Percentiles rank a stretch among this genome's conserved stretches.
phyloP scores from a whole-genome alignment of 2,329 filamentous ascomycete genomes.

The Fusarium haematococcum region DNA sequence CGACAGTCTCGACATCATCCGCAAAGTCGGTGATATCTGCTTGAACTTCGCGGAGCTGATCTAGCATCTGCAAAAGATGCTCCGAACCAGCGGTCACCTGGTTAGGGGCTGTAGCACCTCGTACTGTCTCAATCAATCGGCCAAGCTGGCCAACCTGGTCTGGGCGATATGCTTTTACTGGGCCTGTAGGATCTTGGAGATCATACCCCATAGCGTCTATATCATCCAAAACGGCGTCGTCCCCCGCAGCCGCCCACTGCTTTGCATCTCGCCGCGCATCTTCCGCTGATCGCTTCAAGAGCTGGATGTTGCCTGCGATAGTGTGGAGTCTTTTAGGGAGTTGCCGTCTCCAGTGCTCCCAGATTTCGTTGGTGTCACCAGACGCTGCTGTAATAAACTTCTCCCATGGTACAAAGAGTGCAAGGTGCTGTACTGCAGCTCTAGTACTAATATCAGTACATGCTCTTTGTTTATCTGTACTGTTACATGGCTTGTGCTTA shows the following conservation, averaged over 20 bases:
- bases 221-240: not conserved
- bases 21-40: not conserved
- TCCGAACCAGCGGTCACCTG: not conserved
- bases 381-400: not conserved
- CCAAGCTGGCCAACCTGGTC: not conserved
- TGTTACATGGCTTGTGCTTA: not conserved
- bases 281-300: conserved; percentile 7
- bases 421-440: not conserved
- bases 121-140: not conserved
- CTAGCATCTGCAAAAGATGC: not conserved
- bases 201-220: not conserved
- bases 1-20: not conserved
- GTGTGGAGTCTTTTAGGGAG: not conserved
- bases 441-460: not conserved
- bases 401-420: not conserved
- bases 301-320: conserved; percentile 5
- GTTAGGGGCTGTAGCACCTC: not conserved
- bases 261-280: conserved; percentile 1
- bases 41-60: not conserved
- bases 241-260: not conserved
- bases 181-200: not conserved
- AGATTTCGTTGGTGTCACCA: not conserved
- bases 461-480: not conserved
- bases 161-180: not conserved
- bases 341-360: not conserved